Percentiles rank a stretch among this genome's conserved stretches.
phyloP scores from a whole-genome alignment of 495 filamentous ascomycete species.

The Darksidea phi region DNA sequence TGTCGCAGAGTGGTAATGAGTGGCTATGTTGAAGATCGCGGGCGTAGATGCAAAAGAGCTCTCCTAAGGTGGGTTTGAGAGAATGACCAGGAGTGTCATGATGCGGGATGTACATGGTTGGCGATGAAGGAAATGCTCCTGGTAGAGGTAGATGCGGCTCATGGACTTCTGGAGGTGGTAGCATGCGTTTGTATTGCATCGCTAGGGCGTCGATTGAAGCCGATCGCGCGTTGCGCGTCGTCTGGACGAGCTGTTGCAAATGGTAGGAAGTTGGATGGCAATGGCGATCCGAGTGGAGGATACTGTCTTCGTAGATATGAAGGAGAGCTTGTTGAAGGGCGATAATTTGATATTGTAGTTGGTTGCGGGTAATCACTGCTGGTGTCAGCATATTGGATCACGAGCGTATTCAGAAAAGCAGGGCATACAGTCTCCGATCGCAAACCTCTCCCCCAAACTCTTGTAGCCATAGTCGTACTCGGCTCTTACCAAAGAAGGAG shows the following conservation, averaged over 20 bases:
- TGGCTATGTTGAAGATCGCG: conserved; percentile 20
- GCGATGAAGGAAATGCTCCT: neutral
- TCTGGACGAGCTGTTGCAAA: conserved; percentile 18
- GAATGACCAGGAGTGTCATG: neutral
- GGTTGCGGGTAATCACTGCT: conserved; percentile 27
- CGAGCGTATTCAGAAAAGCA: neutral
- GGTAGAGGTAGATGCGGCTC: neutral
- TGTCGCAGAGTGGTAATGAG: conserved; percentile 19
- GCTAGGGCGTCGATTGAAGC: conserved; percentile 22
- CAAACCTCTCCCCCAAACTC: conserved; percentile 21
- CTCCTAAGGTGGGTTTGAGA: neutral
- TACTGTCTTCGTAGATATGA: conserved; percentile 17
- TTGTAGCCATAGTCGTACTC: conserved; percentile 26
- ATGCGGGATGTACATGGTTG: neutral
- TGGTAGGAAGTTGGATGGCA: conserved; percentile 6
- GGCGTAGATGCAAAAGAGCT: conserved; percentile 24
- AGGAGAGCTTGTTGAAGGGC: conserved; percentile 25
- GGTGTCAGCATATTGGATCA: neutral
- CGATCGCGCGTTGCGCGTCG: conserved; percentile 13
- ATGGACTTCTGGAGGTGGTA: neutral
- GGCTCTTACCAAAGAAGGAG: neutral
- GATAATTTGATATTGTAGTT: conserved; percentile 32
- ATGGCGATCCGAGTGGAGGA: neutral
- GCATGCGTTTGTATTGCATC: conserved; percentile 26
- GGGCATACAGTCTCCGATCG: conserved; percentile 25